phyloP scores from a whole-genome alignment of 805 yeast species.

The Nakazawaea wyomingensis region DNA sequence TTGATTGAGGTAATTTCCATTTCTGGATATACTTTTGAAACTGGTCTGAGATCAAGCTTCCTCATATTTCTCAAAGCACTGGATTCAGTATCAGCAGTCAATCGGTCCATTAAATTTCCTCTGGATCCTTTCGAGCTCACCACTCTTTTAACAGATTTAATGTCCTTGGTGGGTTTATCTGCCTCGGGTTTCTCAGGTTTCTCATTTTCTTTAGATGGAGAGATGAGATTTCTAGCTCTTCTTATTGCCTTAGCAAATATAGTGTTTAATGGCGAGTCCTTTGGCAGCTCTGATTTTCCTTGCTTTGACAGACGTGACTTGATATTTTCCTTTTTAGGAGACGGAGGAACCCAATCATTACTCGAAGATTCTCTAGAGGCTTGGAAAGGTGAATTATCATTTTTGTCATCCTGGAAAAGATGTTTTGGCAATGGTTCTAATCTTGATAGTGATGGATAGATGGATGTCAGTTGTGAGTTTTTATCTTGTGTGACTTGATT shows the following conservation, averaged over 20 bases:
- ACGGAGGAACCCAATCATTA: slow-evolving; percentile 5
- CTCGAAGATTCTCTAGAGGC: not conserved
- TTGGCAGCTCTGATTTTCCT: not conserved
- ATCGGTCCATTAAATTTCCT: slow-evolving; percentile 12
- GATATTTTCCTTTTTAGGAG: not conserved
- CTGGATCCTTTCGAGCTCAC: slow-evolving; percentile 5
- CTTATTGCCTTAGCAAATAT: slow-evolving; percentile 10
- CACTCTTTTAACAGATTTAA: slow-evolving; percentile 6
- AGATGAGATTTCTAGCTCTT: slow-evolving; percentile 7
- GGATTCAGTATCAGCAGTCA: slow-evolving; percentile 16
- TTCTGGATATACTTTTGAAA: not conserved
- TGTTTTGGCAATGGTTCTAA: not conserved
- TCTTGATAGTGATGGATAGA: not conserved
- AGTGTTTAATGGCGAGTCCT: slow-evolving; percentile 8
- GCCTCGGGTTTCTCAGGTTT: not conserved
- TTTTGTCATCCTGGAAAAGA: slow-evolving; percentile 2
- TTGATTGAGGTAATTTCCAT: slow-evolving; percentile 8
- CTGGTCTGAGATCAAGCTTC: slow-evolving; percentile 1
- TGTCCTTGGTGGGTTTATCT: not conserved
- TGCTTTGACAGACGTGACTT: not conserved
- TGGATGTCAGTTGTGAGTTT: not conserved
- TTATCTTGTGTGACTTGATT: slow-evolving; percentile 11
- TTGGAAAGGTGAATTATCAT: slow-evolving; percentile 11
- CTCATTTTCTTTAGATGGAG: slow-evolving; percentile 3
- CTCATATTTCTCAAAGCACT: slow-evolving; percentile 15